Base-by-base conservation (phyloP, 257 asterid species). In the Petrea volubilis region DNA sequence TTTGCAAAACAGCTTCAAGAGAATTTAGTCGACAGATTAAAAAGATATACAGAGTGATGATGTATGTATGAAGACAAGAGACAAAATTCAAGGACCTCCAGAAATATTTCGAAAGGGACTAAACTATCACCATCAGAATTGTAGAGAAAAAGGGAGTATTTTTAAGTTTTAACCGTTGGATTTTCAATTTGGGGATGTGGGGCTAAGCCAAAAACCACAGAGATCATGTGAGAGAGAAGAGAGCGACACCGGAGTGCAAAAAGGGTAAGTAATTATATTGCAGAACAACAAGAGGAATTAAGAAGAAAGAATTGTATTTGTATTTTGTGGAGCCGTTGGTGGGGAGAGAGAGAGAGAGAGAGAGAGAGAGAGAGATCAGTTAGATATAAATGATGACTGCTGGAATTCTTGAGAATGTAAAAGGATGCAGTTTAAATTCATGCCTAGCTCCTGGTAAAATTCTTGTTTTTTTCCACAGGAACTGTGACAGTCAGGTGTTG, bases 61-160 rank as follows among this genome's bases (percentile, higher is more conserved):
- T 21, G 0, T 5, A 49, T 3, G 12, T 49, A 18, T 18, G 25
- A 51, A 51, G 29, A 47, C 7, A 34, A 27, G 7, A 13, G 4
- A 7, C 40, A 13, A 27, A 40, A 24, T 55, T 17, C 25, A 64
- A 60, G 40, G 23, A 31, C 14, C 13, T 38, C 33, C 55, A 1
- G 53, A 62, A 23, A 64, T 10, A 50, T 67, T 49, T 13, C 28
- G 90, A 78, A 71, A 78, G 71, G 81, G 86, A 83, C 89, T 64
- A 73, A 83, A 81, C 85, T 72, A 74, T 85, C 94, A 59, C 76
- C 78, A 85, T 87, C 91, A 64, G 66, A n/a, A 27, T 58, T 57
- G 21, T 17, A 53, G 52, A 10, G 33, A 7, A 33, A 3, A 44
- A 6, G 18, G 2, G 1, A 11, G 17, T 44, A 43, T 66, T 24